Percentiles rank a stretch among this genome's conserved stretches.
phyloP scores from a whole-genome alignment of 345 rosid genomes.

The Rhizophora mangle region DNA sequence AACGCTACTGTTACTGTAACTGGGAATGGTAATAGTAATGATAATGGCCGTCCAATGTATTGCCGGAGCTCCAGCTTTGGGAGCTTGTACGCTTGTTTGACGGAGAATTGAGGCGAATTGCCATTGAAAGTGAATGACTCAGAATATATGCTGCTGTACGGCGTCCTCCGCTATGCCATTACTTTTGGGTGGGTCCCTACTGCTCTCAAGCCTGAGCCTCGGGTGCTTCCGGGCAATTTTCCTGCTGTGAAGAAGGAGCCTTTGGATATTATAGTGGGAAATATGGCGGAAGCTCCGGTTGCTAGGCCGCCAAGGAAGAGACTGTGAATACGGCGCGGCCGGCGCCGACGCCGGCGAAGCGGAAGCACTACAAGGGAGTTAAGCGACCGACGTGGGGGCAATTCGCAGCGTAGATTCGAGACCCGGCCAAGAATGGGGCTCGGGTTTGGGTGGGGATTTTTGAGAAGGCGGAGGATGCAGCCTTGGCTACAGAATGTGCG shows the following conservation, averaged over 20 bases:
- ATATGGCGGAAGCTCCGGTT: not conserved
- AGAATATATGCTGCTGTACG: constrained; percentile 80
- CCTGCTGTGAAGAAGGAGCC: constrained; percentile 42
- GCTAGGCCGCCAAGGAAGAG: not conserved
- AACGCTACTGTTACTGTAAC: constrained; percentile 19
- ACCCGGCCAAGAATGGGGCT: constrained; percentile 97
- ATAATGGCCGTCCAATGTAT: constrained; percentile 32
- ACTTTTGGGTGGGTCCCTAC: constrained; percentile 78
- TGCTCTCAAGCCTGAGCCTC: constrained; percentile 16
- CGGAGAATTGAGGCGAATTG: constrained; percentile 90
- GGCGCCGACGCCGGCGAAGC: no score
- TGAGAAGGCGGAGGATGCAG: constrained; percentile 98
- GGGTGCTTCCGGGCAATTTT: constrained; percentile 11
- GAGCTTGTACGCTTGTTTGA: constrained; percentile 68
- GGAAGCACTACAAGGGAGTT: constrained; percentile 89
- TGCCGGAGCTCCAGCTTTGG: constrained; percentile 64
- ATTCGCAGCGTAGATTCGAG: constrained; percentile 95
- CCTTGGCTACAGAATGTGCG: constrained; percentile 93
- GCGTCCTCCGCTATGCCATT: constrained; percentile 67
- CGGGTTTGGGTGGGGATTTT: constrained; percentile 97
- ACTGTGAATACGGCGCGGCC: constrained; percentile 14
- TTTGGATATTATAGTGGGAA: constrained; percentile 15
- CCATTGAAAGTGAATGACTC: constrained; percentile 78
- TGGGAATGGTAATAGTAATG: not conserved
- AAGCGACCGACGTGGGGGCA: constrained; percentile 99